Evolutionary conservation across 768 basidiomycete species (phyloP).

Genomic region (Rhodosporidiobolus odoratus): DNA sequence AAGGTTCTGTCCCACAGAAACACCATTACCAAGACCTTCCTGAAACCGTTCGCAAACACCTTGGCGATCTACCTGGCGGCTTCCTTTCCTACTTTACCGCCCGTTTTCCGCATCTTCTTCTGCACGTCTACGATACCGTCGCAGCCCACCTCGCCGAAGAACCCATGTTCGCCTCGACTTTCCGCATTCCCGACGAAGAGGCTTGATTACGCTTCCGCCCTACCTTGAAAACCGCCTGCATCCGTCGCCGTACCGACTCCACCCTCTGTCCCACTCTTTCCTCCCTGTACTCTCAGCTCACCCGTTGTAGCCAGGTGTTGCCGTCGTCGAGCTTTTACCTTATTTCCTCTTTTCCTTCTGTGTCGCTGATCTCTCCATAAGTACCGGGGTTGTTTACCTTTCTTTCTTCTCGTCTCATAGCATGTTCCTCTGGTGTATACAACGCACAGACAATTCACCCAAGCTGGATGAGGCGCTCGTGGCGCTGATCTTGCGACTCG

Average conservation of each 20-base stretch:
- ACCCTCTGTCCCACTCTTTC: neutral
- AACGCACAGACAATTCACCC: no score
- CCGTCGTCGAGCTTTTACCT: no score
- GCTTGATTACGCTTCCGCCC: neutral
- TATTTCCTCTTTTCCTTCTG: no score
- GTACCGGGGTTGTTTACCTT: no score
- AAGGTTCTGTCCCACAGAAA: slow-evolving; percentile 58
- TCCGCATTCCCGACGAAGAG: slow-evolving; percentile 29
- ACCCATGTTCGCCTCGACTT: slow-evolving; percentile 47
- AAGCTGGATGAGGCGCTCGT: no score
- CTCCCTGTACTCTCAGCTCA: neutral
- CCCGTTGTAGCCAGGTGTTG: no score
- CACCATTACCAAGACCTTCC: slow-evolving; percentile 97
- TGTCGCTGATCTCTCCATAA: no score
- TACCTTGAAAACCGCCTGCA: neutral
- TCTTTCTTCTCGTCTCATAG: no score
- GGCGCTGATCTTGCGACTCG: no score
- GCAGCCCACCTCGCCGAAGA: slow-evolving; percentile 67
- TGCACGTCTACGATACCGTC: slow-evolving; percentile 86
- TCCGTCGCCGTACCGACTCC: neutral
- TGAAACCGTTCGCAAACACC: slow-evolving; percentile 76
- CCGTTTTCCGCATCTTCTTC: slow-evolving; percentile 82
- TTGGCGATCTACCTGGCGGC: slow-evolving; percentile 87
- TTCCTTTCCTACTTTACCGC: slow-evolving; percentile 88
- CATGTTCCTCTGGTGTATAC: no score